These are phyloP conservation scores for Juglanconis sp. DNA, from an alignment of 2,329 filamentous ascomycete genomes.

Conservation along the genomic window DNA sequence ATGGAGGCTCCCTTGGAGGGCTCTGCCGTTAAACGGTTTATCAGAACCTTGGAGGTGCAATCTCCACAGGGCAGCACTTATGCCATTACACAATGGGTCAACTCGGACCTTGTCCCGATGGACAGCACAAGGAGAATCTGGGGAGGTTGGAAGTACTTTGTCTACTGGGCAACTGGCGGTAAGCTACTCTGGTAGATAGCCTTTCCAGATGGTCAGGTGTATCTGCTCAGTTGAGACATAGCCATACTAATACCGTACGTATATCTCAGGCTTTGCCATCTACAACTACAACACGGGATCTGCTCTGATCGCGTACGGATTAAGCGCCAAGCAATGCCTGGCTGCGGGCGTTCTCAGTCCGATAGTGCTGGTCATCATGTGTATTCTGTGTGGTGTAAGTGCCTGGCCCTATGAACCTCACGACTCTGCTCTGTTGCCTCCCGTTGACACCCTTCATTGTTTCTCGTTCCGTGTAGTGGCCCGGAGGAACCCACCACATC, in stretches of 20 bases:
- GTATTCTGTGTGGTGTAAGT: constrained; percentile 12
- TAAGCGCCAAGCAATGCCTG: constrained; percentile 10
- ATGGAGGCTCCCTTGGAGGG: constrained; percentile 1
- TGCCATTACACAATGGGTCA: constrained; percentile 7
- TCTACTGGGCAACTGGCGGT: constrained; percentile 12
- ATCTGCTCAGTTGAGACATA: neutral
- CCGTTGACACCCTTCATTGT: neutral
- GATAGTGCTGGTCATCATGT: constrained; percentile 4
- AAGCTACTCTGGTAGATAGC: neutral
- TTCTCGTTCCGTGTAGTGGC: neutral
- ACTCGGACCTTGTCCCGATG: constrained; percentile 10
- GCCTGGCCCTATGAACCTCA: neutral
- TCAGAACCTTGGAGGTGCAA: constrained; percentile 4
- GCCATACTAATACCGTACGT: no score
- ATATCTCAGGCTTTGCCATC: constrained; percentile 5
- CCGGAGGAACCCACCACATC: constrained; percentile 9
- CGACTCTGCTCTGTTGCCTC: neutral
- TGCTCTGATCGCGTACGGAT: constrained; percentile 7
- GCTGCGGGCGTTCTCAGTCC: constrained; percentile 10
- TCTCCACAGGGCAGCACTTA: constrained; percentile 1
- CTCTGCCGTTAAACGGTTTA: constrained; percentile 2
- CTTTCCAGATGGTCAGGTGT: neutral
- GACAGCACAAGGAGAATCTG: constrained; percentile 8
- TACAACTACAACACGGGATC: constrained; percentile 14
- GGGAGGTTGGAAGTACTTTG: constrained; percentile 11